These are phyloP conservation scores for Mucuna pruriens DNA, from an alignment of 306 rosid species.

Conservation along the genomic window DNA sequence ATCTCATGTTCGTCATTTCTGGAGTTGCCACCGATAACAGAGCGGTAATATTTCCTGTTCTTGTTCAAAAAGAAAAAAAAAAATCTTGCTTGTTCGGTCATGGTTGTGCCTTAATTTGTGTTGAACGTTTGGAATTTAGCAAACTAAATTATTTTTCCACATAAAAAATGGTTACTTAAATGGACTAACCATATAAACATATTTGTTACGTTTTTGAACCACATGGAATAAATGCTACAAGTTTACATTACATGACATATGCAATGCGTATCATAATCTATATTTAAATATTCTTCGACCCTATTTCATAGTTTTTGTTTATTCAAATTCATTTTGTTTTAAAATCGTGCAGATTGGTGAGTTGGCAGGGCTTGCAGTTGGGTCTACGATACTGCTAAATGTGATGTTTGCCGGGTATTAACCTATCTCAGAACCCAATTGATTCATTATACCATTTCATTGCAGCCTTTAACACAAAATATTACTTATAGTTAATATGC, in stretches of 20 bases:
- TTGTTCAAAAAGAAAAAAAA: not conserved
- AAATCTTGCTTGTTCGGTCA: not conserved
- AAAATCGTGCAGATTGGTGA: slow-evolving; percentile 73
- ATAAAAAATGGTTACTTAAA: not conserved
- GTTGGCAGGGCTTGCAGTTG: slow-evolving; percentile 86
- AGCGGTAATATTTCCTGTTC: slow-evolving; percentile 53
- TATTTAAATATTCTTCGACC: not conserved
- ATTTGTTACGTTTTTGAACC: not conserved
- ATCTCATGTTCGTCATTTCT: slow-evolving; percentile 79
- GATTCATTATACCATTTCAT: not conserved
- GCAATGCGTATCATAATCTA: not conserved
- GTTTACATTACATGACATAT: not conserved
- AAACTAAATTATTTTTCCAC: not conserved
- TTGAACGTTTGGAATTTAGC: not conserved
- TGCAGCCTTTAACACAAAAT: not conserved
- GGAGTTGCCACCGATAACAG: slow-evolving; percentile 85
- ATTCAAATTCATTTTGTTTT: not conserved
- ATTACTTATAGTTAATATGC: not conserved
- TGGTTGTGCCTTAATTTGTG: not conserved
- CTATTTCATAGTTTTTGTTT: not conserved
- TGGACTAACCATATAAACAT: not conserved
- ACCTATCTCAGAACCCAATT: not conserved
- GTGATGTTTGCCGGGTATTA: slow-evolving; percentile 83
- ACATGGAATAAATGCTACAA: not conserved
- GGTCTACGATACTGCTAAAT: slow-evolving; percentile 72